Evolutionary conservation across 2,329 filamentous ascomycete genomes (phyloP), one percentile per base, ranked within the genome.

Genomic region (Arthrobotrys pseudoclavata): DNA sequence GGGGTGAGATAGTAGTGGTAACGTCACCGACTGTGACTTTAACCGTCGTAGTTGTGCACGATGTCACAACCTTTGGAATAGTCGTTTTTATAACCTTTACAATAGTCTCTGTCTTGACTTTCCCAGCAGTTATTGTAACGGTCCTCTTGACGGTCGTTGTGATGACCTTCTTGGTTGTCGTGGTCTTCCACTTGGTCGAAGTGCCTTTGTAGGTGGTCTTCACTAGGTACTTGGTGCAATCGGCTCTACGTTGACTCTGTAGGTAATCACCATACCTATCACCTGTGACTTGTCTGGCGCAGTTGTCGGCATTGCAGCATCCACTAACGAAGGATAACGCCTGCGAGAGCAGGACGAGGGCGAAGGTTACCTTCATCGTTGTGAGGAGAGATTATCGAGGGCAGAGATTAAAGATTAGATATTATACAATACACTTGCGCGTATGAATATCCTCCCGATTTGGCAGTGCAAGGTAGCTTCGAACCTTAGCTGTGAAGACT

Each of bases 371-470:
- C 64, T 76, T 76, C 72, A 76, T 76, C 12, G 55, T 69, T 20
- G 55, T 20, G 34, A 26, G 48, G 24, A 42, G 15, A 26, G 22
- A 52, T 48, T 60, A 71, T 71, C 60, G 68, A 71, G 34, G 48
- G 13, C 15, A 48, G 45, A 40, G 60, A 72, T 72, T 72, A 68
- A 53, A 66, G 42, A 60, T 69, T 70, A 69, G 60, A 68, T 69
- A 66, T 53, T 64, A 70, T 29, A 53, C 48, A 47, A 57, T 60
- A 70, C 61, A 67, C 60, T 66, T 60, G 48, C 37, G 53, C 18
- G n/a, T 22, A 24, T 26, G 66, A 66, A 66, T 70, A 60, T 60
- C 60, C 69, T 66, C 69, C 69, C 60, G 69, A 66, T 64, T 72
- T 22, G 50, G 47, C 50, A 48, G 29, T 37, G 45, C 45, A 48